Base-by-base conservation (phyloP, 306 rosid genomes). In the Coriaria nepalensis region DNA sequence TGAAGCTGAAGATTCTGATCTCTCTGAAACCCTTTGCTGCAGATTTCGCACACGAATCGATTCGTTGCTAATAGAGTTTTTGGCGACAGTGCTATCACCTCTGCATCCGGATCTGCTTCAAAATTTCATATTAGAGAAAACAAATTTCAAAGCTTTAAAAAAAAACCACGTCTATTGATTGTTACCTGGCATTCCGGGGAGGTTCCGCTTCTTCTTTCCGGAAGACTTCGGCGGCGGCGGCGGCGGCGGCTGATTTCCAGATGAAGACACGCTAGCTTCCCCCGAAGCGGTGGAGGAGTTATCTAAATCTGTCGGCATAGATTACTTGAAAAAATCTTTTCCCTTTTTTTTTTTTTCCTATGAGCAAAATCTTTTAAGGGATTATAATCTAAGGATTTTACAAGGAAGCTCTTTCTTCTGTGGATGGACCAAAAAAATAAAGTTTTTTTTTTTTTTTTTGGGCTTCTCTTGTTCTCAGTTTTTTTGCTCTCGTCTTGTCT, bases 1-100 rank as follows among this genome's bases (percentile, higher is more conserved):
- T 87, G 96, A 34, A 87, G 96, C 74, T 87, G 96, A 10, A 87
- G 86, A 66, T 87, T 87, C 78, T 87, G 96, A 61, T 87, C 96
- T 54, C 96, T 77, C 70, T 87, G 96, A 65, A 87, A 87, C 44
- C 96, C 96, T 49, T 87, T 87, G 66, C 57, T 87, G 74, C 96
- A 87, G 43, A 87, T 87, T 73, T 87, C 96, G 10, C 96, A 87
- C 0, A 87, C 79, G 55, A 87, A 87, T 62, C 96, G 70, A 52
- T 87, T 87, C 4, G 94, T 87, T 2, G 96, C 93, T 58, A 87
- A 4, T 2, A 87, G 76, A 1, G 96, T 63, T 73, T 73, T 87
- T 10, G 96, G 96, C 8, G 96, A 87, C 63, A 87, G 59, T 57
- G 94, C 82, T 52, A 87, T 78, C 67, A 87, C 96, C 64, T 87